Percentiles rank a stretch among this genome's conserved stretches.
Conservation (phyloP, 441 rosid species). For the Jatropha podagrica region DNA sequence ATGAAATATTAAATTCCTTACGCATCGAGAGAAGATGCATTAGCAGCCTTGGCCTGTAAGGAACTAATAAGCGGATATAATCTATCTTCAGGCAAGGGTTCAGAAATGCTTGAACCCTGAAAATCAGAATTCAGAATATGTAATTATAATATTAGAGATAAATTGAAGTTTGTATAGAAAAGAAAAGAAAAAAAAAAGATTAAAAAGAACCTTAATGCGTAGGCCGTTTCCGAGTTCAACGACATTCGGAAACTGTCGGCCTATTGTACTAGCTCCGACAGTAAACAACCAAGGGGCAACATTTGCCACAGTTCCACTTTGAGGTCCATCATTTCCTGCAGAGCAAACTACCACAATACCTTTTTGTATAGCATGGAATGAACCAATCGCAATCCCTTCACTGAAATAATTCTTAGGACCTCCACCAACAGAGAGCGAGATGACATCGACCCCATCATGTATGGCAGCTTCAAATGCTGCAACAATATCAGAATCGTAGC, state of each 20-base stretch:
- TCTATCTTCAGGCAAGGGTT: slow-evolving; percentile 37
- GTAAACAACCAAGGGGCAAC: slow-evolving; percentile 56
- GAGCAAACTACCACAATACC: slow-evolving; percentile 53
- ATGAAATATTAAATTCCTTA: slow-evolving; percentile 19
- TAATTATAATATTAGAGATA: no score
- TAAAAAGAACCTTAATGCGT: slow-evolving; percentile 32
- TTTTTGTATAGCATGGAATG: slow-evolving; percentile 54
- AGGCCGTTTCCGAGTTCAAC: slow-evolving; percentile 42
- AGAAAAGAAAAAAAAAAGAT: slow-evolving; percentile 19
- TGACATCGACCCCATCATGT: slow-evolving; percentile 65
- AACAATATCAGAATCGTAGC: slow-evolving; percentile 55
- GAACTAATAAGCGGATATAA: slow-evolving; percentile 65
- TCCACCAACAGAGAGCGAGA: slow-evolving; percentile 70
- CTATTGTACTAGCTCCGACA: slow-evolving; percentile 59
- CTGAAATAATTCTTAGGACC: slow-evolving; percentile 30
- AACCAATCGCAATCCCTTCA: slow-evolving; percentile 48
- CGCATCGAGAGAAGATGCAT: slow-evolving; percentile 44
- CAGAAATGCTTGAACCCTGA: slow-evolving; percentile 20
- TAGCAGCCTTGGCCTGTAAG: slow-evolving; percentile 46
- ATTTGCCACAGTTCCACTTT: slow-evolving; percentile 37
- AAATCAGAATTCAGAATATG: background rate
- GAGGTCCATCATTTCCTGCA: slow-evolving; percentile 54
- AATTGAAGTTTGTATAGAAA: background rate
- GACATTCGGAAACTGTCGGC: slow-evolving; percentile 40
- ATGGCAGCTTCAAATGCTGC: slow-evolving; percentile 64